Evolutionary conservation across 306 rosid genomes (phyloP), one percentile per base, ranked within the genome.

Genomic region (Acacia confusa): DNA sequence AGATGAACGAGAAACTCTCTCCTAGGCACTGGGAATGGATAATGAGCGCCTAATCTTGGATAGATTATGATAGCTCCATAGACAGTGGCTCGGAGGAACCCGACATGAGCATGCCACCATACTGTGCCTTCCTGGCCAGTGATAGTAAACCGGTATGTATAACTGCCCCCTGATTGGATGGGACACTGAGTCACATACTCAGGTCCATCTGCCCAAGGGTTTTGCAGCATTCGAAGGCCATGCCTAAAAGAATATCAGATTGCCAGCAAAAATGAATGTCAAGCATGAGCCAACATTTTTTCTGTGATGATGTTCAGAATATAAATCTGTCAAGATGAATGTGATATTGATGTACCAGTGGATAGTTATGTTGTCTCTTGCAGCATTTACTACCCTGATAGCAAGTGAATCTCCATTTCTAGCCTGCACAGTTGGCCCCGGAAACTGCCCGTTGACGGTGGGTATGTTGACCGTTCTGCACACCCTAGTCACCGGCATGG

Each of bases 11-110:
- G 68, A 36, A 68, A n/a, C 81, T 91, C 91, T 76, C 14, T 44
- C 64, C 79, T 86, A 15, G 94, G 94, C 90, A 69, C 70, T 1
- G 79, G 10, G 82, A 78, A 87, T n/a, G 94, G 94, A 66, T 87
- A 87, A 13, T 82, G 79, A 53, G 84, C 78, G 38, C 87, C 87
- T 77, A 84, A 53, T 75, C 17, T 87, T 6, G 94, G 94, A 64
- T 81, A 82, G 69, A 91, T 89, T 22, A 85, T 87, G 78, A 91
- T 88, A 65, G 88, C 82, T 76, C 94, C 92, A 77, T 91, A 87
- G 27, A 89, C 92, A 9, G 92, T 91, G 30, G 91, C 94, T 86
- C 92, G 82, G n/a, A 91, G 90, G 87, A 89, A 91, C 77, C 83
- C n/a, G 68, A 84, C 86, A 58, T 91, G 94, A 76, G 94, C 94